phyloP scores from a whole-genome alignment of 495 filamentous ascomycete species.

The Glarea lozoyensis region DNA sequence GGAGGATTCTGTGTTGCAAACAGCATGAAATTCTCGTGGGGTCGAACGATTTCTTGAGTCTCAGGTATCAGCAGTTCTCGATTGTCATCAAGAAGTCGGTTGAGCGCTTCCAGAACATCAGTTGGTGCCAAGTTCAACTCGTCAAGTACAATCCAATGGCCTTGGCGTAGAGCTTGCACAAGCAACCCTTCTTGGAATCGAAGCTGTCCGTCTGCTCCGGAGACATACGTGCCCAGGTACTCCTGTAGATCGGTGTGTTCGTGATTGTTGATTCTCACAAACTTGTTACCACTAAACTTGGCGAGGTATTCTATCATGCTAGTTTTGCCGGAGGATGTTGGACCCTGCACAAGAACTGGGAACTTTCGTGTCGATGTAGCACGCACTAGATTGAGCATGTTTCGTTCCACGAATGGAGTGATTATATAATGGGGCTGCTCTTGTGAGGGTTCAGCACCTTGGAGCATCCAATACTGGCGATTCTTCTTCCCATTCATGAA shows the following conservation, averaged over 20 bases:
- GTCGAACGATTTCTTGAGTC: slow-evolving; percentile 86
- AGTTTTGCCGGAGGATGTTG: slow-evolving; percentile 94
- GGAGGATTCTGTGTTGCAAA: slow-evolving; percentile 99
- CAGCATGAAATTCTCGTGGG: slow-evolving; percentile 91
- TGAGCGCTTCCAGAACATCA: slow-evolving; percentile 91
- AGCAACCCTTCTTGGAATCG: slow-evolving; percentile 90
- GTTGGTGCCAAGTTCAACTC: slow-evolving; percentile 95
- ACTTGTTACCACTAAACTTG: slow-evolving; percentile 90
- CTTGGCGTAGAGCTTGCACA: slow-evolving; percentile 83
- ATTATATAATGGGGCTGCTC: slow-evolving; percentile 88
- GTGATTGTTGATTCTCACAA: slow-evolving; percentile 98
- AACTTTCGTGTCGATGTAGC: slow-evolving; percentile 87
- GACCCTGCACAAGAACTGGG: slow-evolving; percentile 93
- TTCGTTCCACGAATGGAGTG: slow-evolving; percentile 88
- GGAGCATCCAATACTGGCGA: slow-evolving; percentile 85
- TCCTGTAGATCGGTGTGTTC: slow-evolving; percentile 98
- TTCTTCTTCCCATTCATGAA: slow-evolving; percentile 50
- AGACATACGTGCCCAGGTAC: slow-evolving; percentile 91
- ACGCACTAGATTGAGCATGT: slow-evolving; percentile 85
- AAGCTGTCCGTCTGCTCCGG: slow-evolving; percentile 72
- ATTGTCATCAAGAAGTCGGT: slow-evolving; percentile 93
- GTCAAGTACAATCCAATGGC: slow-evolving; percentile 96
- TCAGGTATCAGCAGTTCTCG: slow-evolving; percentile 96
- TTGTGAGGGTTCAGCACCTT: slow-evolving; percentile 55
- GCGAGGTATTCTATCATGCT: slow-evolving; percentile 99